Percentiles rank a stretch among this genome's conserved stretches.
phyloP scores from a whole-genome alignment of 2,329 filamentous ascomycete species.

The Fusarium coicis region DNA sequence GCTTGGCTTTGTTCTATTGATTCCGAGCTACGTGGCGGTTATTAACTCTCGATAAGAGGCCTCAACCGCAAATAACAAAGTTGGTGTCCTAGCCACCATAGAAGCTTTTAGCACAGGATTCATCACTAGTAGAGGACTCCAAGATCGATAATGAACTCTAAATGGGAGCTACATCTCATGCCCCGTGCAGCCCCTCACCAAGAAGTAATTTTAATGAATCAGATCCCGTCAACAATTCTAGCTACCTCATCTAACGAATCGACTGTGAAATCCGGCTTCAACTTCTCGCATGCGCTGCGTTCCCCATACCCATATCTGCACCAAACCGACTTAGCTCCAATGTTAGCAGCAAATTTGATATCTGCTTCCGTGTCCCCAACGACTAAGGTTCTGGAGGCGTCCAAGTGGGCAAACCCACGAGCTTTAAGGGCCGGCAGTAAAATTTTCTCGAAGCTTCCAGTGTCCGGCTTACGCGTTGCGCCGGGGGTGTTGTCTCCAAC shows the following conservation, averaged over 20 bases:
- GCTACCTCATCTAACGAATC: not conserved
- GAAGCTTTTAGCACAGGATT: no score
- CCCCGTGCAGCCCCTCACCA: no score
- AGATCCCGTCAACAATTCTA: not conserved
- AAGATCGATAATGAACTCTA: not conserved
- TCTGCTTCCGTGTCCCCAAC: conserved; percentile 9
- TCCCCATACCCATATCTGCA: conserved; percentile 23
- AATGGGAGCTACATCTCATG: no score
- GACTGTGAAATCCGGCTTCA: not conserved
- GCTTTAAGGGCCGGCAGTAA: not conserved
- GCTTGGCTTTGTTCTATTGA: not conserved
- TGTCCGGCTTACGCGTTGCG: not conserved
- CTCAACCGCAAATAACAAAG: not conserved
- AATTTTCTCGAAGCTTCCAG: not conserved
- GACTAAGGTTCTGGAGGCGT: not conserved
- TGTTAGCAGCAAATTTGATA: not conserved
- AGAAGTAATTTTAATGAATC: not conserved
- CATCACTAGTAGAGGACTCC: not conserved
- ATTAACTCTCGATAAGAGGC: not conserved
- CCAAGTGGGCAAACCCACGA: not conserved
- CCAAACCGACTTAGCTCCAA: conserved; percentile 17
- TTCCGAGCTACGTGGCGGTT: not conserved
- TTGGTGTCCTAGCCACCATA: not conserved
- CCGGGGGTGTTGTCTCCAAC: conserved; percentile 10
- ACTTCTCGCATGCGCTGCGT: not conserved